Percentiles rank a stretch among this genome's conserved stretches.
Conservation (phyloP, 306 rosid species). For the Corylus avellana region DNA sequence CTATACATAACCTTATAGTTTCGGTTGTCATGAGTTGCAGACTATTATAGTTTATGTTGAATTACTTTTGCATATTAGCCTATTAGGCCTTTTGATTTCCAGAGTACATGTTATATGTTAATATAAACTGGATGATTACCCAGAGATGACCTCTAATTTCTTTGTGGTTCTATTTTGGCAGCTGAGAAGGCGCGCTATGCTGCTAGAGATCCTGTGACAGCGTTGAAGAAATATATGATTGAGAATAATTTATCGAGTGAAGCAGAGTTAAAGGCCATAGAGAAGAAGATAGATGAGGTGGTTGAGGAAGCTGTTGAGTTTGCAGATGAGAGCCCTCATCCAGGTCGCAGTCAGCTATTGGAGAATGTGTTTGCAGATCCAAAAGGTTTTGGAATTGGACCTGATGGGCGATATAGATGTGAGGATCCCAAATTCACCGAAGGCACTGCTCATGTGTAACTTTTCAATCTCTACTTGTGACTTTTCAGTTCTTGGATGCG, state of each 20-base stretch:
- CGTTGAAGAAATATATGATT: slow-evolving; percentile 68
- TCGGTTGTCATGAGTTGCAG: background rate
- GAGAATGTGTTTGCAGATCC: slow-evolving; percentile 99
- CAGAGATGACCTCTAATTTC: background rate
- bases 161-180: slow-evolving; percentile 39
- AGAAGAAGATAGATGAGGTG: slow-evolving; percentile 78
- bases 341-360: slow-evolving; percentile 85
- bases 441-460: slow-evolving; percentile 94
- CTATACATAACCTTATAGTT: background rate
- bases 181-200: slow-evolving; percentile 97
- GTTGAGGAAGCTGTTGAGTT: slow-evolving; percentile 86
- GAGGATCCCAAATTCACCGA: slow-evolving; percentile 98
- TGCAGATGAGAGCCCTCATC: slow-evolving; percentile 84
- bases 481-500: slow-evolving; percentile 38
- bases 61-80: background rate
- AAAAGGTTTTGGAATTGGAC: slow-evolving; percentile 96
- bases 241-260: slow-evolving; percentile 78
- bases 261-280: slow-evolving; percentile 73
- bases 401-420: slow-evolving; percentile 93
- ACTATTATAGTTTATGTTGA: background rate
- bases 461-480: slow-evolving; percentile 14
- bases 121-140: background rate
- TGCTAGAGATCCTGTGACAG: slow-evolving; percentile 84
- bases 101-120: background rate
- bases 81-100: background rate